Evolutionary conservation across 192 early-diverging fungal genomes (phyloP).

Genomic region (Gaertneriomyces sp.): DNA sequence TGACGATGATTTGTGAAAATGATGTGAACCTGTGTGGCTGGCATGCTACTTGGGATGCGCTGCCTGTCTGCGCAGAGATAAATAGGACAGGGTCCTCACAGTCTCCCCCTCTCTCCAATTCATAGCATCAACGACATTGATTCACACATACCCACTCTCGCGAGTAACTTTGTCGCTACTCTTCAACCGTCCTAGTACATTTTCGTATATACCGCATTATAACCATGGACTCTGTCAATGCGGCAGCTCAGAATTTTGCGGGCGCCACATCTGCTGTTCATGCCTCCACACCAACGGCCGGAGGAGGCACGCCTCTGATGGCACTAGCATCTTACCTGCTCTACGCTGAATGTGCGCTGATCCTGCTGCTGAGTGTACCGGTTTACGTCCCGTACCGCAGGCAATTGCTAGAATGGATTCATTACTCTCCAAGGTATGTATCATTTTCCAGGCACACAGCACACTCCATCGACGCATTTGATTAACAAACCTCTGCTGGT

Average conservation of each 20-base stretch:
- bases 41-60: no score
- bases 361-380: constrained; percentile 23
- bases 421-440: constrained; percentile 27
- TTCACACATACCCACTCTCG: no score
- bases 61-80: no score
- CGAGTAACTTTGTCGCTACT: no score
- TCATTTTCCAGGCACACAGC: neutral
- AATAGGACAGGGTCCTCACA: no score
- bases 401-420: constrained; percentile 24
- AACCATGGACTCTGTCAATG: constrained; percentile 12
- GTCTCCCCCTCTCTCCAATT: no score
- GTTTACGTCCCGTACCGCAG: constrained; percentile 28
- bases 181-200: no score
- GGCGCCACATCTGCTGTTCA: constrained; percentile 20
- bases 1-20: no score
- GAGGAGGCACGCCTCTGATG: constrained; percentile 29
- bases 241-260: constrained; percentile 9
- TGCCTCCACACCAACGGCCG: constrained; percentile 19
- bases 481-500: neutral
- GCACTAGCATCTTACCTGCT: constrained; percentile 20
- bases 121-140: no score
- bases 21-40: no score
- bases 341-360: constrained; percentile 25
- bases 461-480: neutral
- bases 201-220: no score